Evolutionary conservation across 2,329 filamentous ascomycete species (phyloP), one percentile per base, ranked within the genome.

Genomic region (Colletotrichum salicis): DNA sequence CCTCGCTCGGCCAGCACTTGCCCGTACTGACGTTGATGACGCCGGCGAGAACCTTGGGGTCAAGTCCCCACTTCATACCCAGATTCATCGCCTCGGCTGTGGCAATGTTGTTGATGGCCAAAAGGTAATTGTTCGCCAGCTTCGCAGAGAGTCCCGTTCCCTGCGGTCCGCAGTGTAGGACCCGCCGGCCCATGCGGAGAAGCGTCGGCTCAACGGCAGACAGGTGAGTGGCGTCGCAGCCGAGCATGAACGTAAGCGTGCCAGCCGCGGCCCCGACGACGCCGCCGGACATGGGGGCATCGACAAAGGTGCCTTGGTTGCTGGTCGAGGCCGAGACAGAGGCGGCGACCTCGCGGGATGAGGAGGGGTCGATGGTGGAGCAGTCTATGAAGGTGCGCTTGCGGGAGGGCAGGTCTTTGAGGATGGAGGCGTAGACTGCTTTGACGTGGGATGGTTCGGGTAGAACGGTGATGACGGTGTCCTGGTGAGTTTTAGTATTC

Each of bases 221-320:
- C 1, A 96, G 85, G 0, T 93, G 80, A 4, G 87, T 84, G 1
- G 84, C 79, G 0, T 90, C 86, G 7, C 92, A 88, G 55, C 96
- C 96, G 67, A 98, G 90, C 96, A 99, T 98, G 81, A 99, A 99
- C 0, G 95, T 97, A 70, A 99, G 86, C 0, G 94, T 95, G 41
- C 93, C 96, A 13, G 94, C 94, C 6, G 90, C 87, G 12, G 96
- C 96, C 55, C 96, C 96, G 5, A 98, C 94, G 0, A 98, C 95
- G 62, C 96, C 96, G 59, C 96, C 96, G 0, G 96, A 98, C 92
- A 99, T 97, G 56, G 96, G 96, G 3, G 96, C 96, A 80, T 99
- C 96, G 70, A 98, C 91, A 78, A 98, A 98, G 64, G 87, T 88
- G 64, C 94, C 94, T 79, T 92, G 89, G 22, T 19, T 45, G 8